These are phyloP conservation scores for Cystobasidium slooffiae DNA, from an alignment of 1,284 basidiomycete species.

Conservation along the genomic window DNA sequence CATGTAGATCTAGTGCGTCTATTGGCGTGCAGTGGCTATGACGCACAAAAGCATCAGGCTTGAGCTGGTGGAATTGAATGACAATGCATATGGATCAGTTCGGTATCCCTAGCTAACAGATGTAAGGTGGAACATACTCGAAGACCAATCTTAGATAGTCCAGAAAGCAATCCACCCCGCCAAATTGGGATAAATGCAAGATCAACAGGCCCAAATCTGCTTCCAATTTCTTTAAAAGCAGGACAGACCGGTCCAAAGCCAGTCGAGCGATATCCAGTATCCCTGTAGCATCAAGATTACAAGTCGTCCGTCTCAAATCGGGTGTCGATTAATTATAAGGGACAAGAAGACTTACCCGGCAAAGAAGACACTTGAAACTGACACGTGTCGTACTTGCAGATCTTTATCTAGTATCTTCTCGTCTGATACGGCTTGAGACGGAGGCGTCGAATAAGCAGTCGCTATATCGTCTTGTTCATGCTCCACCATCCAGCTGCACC, in stretches of 20 bases:
- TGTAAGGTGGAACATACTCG: slow-evolving; percentile 43
- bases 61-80: slow-evolving; percentile 43
- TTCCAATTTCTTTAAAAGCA: slow-evolving; percentile 52
- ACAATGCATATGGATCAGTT: not conserved
- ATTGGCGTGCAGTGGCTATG: slow-evolving; percentile 50
- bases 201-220: slow-evolving; percentile 53
- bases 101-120: not conserved
- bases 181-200: slow-evolving; percentile 54
- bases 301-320: too few relatives aligned
- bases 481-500: slow-evolving; percentile 55
- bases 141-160: slow-evolving; percentile 50
- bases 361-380: slow-evolving; percentile 46
- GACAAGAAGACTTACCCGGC: too few relatives aligned
- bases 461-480: slow-evolving; percentile 43
- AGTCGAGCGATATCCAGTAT: slow-evolving; percentile 53
- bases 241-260: slow-evolving; percentile 50
- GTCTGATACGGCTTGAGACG: not conserved
- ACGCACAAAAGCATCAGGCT: slow-evolving; percentile 49
- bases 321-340: too few relatives aligned
- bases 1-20: slow-evolving; percentile 52
- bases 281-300: too few relatives aligned
- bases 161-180: slow-evolving; percentile 52
- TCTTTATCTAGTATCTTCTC: not conserved
- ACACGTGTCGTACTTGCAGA: not conserved
- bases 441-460: not conserved